phyloP scores from a whole-genome alignment of 495 filamentous ascomycete genomes.

The Ascobolus immersus region DNA sequence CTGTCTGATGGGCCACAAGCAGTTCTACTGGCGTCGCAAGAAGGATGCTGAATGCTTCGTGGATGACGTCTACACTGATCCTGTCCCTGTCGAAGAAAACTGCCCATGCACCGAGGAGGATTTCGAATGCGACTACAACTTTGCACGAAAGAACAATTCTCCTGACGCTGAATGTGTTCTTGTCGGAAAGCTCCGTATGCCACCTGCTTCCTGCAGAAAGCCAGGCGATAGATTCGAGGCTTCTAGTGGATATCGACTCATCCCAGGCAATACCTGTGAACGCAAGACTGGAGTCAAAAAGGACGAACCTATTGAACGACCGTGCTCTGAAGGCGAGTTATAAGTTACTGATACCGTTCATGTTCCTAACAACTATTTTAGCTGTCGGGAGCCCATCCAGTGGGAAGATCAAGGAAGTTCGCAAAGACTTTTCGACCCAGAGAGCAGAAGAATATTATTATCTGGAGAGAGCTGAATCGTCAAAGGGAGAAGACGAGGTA shows the following conservation, averaged over 20 bases:
- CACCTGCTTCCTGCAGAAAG: conserved; percentile 40
- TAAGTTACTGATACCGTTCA: too few relatives aligned
- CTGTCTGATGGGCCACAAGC: conserved; percentile 86
- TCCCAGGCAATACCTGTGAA: conserved; percentile 71
- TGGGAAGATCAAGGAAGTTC: conserved; percentile 32
- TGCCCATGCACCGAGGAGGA: conserved; percentile 64
- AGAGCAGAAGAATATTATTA: conserved; percentile 44
- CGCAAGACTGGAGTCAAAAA: conserved; percentile 28
- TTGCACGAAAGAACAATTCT: conserved; percentile 31
- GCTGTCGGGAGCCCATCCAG: too few relatives aligned
- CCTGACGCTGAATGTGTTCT: conserved; percentile 35
- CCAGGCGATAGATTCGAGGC: conserved; percentile 46
- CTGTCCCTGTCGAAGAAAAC: conserved; percentile 31
- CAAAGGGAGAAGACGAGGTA: conserved; percentile 35
- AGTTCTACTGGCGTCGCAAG: conserved; percentile 59
- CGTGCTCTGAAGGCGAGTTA: conserved; percentile 22
- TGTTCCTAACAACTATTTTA: conserved; percentile 10
- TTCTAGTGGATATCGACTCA: conserved; percentile 70
- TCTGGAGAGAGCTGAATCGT: conserved; percentile 49
- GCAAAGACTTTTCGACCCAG: conserved; percentile 31
- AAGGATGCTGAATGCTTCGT: conserved; percentile 71
- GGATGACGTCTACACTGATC: conserved; percentile 57
- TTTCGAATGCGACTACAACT: conserved; percentile 90
- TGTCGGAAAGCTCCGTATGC: conserved; percentile 19
- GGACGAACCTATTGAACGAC: conserved; percentile 33